Evolutionary conservation across 768 basidiomycete genomes (phyloP).

Genomic region (Ramaria sp.): DNA sequence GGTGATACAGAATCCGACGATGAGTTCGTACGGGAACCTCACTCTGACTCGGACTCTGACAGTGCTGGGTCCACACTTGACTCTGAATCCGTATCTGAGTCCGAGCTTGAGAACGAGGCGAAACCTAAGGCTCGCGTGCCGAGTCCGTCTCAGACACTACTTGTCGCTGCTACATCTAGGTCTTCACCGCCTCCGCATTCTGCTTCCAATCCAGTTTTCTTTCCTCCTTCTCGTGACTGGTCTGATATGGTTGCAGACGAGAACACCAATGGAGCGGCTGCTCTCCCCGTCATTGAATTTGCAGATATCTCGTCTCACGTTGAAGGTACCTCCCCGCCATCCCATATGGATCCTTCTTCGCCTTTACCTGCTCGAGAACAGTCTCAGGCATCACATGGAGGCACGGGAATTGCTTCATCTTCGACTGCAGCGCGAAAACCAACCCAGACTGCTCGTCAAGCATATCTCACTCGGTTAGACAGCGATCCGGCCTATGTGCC

Average conservation of each 20-base stretch:
- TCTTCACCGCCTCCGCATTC: not conserved
- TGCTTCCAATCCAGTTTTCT: conserved; percentile 26
- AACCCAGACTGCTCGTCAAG: conserved; percentile 66
- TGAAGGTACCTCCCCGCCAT: conserved; percentile 22
- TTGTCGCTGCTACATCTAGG: not conserved
- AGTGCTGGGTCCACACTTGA: not conserved
- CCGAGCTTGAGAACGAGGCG: conserved; percentile 5
- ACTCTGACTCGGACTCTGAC: conserved; percentile 10
- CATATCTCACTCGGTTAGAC: conserved; percentile 74
- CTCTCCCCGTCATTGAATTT: conserved; percentile 75
- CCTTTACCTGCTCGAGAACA: conserved; percentile 11
- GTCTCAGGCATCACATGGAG: conserved; percentile 21
- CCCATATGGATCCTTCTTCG: conserved; percentile 21
- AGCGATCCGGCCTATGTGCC: conserved; percentile 84
- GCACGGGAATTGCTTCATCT: conserved; percentile 22
- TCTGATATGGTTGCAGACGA: conserved; percentile 80
- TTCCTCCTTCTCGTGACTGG: conserved; percentile 49
- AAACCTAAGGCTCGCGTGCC: not conserved
- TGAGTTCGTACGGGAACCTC: conserved; percentile 13
- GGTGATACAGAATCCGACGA: conserved; percentile 11
- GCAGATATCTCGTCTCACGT: conserved; percentile 32
- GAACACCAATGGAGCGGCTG: conserved; percentile 46
- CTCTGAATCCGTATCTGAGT: conserved; percentile 9
- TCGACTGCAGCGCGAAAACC: conserved; percentile 25
- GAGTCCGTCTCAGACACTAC: conserved; percentile 1